phyloP scores from a whole-genome alignment of 2,329 filamentous ascomycete genomes.

The Diaporthe destruens region DNA sequence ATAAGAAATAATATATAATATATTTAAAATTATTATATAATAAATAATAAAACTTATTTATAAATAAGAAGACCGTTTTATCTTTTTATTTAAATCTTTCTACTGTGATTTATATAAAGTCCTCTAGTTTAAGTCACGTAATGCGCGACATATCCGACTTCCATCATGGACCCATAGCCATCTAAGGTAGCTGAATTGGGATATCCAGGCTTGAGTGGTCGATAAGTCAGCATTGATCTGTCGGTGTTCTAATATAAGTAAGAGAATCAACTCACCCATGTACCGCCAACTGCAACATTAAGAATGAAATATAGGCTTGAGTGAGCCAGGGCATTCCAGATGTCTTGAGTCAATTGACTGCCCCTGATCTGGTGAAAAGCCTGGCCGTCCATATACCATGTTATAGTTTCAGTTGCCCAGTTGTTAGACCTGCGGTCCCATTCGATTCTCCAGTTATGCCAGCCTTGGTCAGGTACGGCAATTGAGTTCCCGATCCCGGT shows the following conservation, averaged over 20 bases:
- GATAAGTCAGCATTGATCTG: not conserved
- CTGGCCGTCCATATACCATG: slow-evolving; percentile 61
- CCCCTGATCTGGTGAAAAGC: slow-evolving; percentile 60
- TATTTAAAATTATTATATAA: too few species aligned
- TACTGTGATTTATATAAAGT: not conserved
- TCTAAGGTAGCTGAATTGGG: slow-evolving; percentile 47
- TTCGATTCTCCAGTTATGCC: slow-evolving; percentile 62
- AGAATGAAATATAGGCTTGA: slow-evolving; percentile 47
- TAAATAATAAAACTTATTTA: not conserved
- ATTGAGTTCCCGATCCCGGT: slow-evolving; percentile 54
- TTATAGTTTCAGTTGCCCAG: slow-evolving; percentile 62
- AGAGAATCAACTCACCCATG: slow-evolving; percentile 48
- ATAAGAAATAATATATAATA: too few species aligned
- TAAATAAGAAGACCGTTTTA: not conserved
- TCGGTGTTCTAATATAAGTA: not conserved
- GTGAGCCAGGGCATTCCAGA: slow-evolving; percentile 56
- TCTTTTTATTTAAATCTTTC: not conserved
- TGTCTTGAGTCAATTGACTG: slow-evolving; percentile 53
- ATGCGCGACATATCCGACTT: slow-evolving; percentile 49
- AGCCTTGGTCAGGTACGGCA: slow-evolving; percentile 59
- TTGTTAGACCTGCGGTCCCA: slow-evolving; percentile 58
- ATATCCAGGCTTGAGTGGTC: slow-evolving; percentile 45
- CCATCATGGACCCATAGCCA: slow-evolving; percentile 50
- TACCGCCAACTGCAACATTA: slow-evolving; percentile 49
- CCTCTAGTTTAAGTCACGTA: slow-evolving; percentile 16